A percentile compares a stretch with the other conserved stretches of the same genome.
These are phyloP conservation scores for Pecoramyces ruminantium DNA, from an alignment of 192 early-diverging fungal genomes.

Conservation along the genomic window DNA sequence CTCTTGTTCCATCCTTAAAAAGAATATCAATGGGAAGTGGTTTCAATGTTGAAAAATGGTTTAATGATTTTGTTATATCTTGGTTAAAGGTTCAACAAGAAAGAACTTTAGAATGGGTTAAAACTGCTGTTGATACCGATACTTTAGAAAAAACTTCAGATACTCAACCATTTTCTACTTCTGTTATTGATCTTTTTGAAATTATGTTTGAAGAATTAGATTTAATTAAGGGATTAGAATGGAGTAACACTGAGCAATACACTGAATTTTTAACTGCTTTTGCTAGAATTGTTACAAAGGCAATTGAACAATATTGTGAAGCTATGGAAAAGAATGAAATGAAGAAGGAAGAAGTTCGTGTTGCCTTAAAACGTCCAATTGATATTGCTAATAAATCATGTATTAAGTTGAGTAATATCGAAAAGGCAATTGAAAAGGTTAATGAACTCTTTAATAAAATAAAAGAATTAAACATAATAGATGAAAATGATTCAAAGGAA, in stretches of 20 bases:
- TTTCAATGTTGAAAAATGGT: slow-evolving; percentile 57
- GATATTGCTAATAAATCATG: slow-evolving; percentile 17
- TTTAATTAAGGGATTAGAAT: slow-evolving; percentile 49
- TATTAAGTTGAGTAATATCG: slow-evolving; percentile 35
- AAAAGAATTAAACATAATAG: slow-evolving; percentile 9
- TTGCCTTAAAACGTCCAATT: neutral
- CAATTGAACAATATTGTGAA: slow-evolving; percentile 39
- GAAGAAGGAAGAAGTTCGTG: slow-evolving; percentile 4
- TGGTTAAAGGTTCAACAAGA: slow-evolving; percentile 44
- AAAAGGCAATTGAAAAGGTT: slow-evolving; percentile 26
- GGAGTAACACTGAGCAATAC: slow-evolving; percentile 34
- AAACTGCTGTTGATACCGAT: slow-evolving; percentile 43
- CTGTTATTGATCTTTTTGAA: slow-evolving; percentile 64
- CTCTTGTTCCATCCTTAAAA: slow-evolving; percentile 16
- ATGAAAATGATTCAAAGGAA: slow-evolving; percentile 5
- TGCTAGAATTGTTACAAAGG: slow-evolving; percentile 17
- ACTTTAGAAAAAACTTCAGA: slow-evolving; percentile 17
- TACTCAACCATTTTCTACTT: slow-evolving; percentile 42
- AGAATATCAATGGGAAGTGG: slow-evolving; percentile 16
- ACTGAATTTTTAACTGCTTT: slow-evolving; percentile 30
- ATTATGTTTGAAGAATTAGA: slow-evolving; percentile 53
- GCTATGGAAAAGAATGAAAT: slow-evolving; percentile 26
- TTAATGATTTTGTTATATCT: slow-evolving; percentile 42
- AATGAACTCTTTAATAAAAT: slow-evolving; percentile 28
- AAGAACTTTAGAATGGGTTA: slow-evolving; percentile 54